Percentiles rank a stretch among this genome's conserved stretches.
Evolutionary conservation across 192 early-diverging fungal species (phyloP).

Genomic region (Entomortierella beljakovae): DNA sequence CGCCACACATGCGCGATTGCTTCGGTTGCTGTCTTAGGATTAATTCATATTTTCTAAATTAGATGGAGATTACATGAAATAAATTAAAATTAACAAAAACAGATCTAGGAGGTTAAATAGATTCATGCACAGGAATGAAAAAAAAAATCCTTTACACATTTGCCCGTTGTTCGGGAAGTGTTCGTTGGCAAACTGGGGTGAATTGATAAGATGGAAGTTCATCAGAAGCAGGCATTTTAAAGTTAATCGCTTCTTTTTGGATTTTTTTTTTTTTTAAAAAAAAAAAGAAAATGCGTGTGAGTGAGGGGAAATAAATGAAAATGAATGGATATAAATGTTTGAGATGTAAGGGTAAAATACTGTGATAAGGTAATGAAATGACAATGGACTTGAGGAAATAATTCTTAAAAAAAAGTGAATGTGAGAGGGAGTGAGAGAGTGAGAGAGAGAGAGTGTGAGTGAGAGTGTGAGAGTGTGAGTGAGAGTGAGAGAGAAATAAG

Average conservation of each 20-base stretch:
- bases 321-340: too few species aligned
- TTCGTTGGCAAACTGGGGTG: conserved; percentile 54
- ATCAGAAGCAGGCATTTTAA: conserved; percentile 45
- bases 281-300: too few species aligned
- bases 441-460: conserved; percentile 2
- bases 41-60: conserved; percentile 64
- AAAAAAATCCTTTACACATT: conserved; percentile 32
- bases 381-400: too few species aligned
- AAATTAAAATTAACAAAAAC: neutral
- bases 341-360: too few species aligned
- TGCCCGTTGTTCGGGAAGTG: conserved; percentile 60
- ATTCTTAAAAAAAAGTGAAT: neutral
- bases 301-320: too few species aligned
- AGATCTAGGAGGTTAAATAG: neutral
- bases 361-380: too few species aligned
- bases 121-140: neutral
- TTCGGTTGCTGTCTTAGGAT: conserved; percentile 88
- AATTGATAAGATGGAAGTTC: conserved; percentile 50
- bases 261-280: too few species aligned
- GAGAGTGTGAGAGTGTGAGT: conserved; percentile 8
- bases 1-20: conserved; percentile 93
- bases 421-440: neutral
- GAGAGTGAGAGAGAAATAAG: neutral
- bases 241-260: too few species aligned
- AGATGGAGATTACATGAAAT: neutral